Conservation (phyloP, 1,284 basidiomycete species). For the Peniophora sp. region DNA sequence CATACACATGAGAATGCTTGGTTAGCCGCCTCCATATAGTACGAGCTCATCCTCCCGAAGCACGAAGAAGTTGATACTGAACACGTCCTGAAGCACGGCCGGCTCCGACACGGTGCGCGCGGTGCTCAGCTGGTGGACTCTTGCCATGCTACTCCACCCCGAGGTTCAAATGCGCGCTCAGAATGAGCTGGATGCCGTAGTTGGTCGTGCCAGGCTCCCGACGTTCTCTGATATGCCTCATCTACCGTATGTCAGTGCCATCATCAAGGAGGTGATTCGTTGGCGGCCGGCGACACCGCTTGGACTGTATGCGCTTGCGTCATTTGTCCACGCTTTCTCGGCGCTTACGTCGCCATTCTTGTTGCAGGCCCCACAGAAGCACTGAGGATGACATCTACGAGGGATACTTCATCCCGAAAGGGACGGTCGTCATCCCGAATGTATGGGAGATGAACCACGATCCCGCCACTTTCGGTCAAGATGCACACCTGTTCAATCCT, state of each 20-base stretch:
- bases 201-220: not conserved
- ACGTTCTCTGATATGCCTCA: not conserved
- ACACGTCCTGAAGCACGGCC: not conserved
- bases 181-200: not conserved
- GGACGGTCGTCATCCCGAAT: not conserved
- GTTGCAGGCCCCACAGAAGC: constrained; percentile 10
- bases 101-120: not conserved
- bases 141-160: not conserved
- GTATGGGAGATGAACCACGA: not conserved
- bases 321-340: not conserved
- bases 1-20: constrained; percentile 8
- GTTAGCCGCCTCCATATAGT: constrained; percentile 9
- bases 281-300: not conserved
- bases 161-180: not conserved
- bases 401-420: not conserved
- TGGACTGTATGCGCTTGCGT: not conserved
- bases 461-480: not conserved
- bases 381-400: constrained; percentile 17
- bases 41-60: constrained; percentile 6
- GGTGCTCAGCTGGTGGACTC: not conserved
- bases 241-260: not conserved
- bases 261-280: not conserved
- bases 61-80: constrained; percentile 3
- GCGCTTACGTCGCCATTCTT: no score
- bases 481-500: constrained; percentile 2